Base-by-base conservation (phyloP, 805 yeast genomes). In the Candida rishiriensis region DNA sequence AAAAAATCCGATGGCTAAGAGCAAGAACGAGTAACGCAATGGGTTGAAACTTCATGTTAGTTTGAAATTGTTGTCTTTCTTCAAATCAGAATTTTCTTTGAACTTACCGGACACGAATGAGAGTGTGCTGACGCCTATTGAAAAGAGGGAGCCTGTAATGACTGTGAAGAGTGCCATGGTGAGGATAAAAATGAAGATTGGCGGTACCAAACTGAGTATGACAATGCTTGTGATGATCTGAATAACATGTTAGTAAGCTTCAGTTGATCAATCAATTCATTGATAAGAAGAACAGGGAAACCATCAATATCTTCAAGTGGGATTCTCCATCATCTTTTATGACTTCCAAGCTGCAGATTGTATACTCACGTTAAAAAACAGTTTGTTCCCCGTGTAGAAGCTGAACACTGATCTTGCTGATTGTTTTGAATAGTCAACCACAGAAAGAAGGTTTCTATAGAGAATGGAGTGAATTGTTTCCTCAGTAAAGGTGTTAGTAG, bases 1-100 rank as follows among this genome's bases (percentile, higher is more conserved):
- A 32, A 58, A 43, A 34, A 59, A 58, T 2, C 57, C 60, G 38
- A 59, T 48, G 8, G 52, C 58, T 54, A n/a, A n/a, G 17, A 30
- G 33, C 14, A 12, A 30, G 5, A 3, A 30, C n/a, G 14, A n/a
- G 33, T 30, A 10, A 29, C 31, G 12, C 7, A 7, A 7, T 21
- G 26, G 26, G 26, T 21, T 21, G 26, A 5, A 7, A 21, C 26
- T 21, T 26, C 14, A 11, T 38, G 43, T 30, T 43, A 37, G 50
- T 49, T 40, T 33, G 38, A 21, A 7, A 34, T 29, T 21, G 6
- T 32, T 17, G n/a, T 29, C 15, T 21, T 33, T 13, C 11, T 4
- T 15, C 12, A 12, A n/a, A 35, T 35, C 18, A 12, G 18, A 10
- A 21, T 10, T 16, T 21, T n/a, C n/a, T n/a, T 11, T 18, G 26